phyloP scores from a whole-genome alignment of 495 filamentous ascomycete genomes.

The Aspergillus panamensis region DNA sequence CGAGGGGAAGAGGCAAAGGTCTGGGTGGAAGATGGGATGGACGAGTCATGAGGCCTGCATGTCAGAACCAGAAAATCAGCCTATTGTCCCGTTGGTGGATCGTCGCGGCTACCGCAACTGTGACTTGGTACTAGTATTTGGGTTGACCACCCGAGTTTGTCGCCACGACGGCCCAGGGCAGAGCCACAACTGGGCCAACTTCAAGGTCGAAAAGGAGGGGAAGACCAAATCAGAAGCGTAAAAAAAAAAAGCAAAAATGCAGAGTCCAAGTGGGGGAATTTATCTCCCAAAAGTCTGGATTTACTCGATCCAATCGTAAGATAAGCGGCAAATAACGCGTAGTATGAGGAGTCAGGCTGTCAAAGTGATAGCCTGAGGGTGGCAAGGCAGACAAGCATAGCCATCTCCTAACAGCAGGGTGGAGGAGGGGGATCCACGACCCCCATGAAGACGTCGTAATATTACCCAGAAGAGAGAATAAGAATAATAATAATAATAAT shows the following conservation, averaged over 20 bases:
- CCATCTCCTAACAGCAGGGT: neutral
- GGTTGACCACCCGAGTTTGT: constrained; percentile 11
- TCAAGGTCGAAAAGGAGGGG: neutral
- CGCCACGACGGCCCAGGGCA: constrained; percentile 16
- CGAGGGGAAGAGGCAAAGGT: constrained; percentile 10
- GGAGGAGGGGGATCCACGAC: neutral
- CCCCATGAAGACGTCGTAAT: neutral
- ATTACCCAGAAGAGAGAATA: no score
- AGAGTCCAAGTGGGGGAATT: constrained; percentile 3
- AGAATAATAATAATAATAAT: no score
- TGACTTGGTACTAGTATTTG: no score
- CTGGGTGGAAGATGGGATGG: constrained; percentile 15
- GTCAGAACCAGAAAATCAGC: constrained; percentile 3
- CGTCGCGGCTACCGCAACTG: constrained; percentile 10
- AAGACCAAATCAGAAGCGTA: neutral
- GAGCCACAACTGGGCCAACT: neutral
- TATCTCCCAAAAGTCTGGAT: neutral
- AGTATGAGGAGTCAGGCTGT: neutral
- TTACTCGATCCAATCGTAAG: neutral
- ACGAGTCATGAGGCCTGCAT: constrained; percentile 22
- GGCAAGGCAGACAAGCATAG: neutral
- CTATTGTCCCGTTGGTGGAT: constrained; percentile 22
- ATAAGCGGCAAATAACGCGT: neutral
- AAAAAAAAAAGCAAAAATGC: constrained; percentile 7
- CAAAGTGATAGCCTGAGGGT: neutral